phyloP scores from a whole-genome alignment of 2,329 filamentous ascomycete species.

The Ceratocystis variospora region DNA sequence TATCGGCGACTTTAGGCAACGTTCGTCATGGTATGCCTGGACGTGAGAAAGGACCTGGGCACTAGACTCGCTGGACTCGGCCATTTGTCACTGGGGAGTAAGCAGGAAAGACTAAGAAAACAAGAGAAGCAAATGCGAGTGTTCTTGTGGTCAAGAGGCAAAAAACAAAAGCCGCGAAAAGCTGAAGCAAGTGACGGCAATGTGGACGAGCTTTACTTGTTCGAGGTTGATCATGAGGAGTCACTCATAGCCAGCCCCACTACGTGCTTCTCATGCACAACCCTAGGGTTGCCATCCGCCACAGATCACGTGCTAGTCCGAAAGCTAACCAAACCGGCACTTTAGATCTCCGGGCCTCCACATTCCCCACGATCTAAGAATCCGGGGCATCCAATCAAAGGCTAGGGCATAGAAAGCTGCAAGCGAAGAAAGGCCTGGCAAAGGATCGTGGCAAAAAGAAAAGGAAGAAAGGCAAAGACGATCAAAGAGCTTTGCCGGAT shows the following conservation, averaged over 20 bases:
- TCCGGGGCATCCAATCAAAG: background rate
- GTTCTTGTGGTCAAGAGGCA: background rate
- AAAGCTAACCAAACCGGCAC: background rate
- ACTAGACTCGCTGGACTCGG: conserved; percentile 18
- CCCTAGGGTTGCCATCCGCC: background rate
- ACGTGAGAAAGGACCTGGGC: conserved; percentile 21
- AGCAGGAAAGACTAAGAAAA: background rate
- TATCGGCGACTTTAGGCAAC: conserved; percentile 22
- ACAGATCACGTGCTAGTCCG: background rate
- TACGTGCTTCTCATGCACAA: background rate
- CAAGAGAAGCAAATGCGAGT: background rate
- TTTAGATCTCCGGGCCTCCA: background rate
- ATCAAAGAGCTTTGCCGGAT: no score
- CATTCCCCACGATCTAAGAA: background rate
- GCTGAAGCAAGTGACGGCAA: no score
- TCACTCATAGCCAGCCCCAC: background rate
- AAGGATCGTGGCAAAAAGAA: background rate
- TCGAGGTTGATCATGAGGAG: background rate
- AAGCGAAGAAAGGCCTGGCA: background rate
- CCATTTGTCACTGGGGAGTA: background rate
- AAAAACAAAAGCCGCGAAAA: no score
- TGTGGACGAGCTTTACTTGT: background rate
- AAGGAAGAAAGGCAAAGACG: background rate
- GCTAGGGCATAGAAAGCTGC: background rate
- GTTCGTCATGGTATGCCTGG: conserved; percentile 21